A percentile compares a stretch with the other conserved stretches of the same genome.
These are phyloP conservation scores for Camelina sativa DNA, from an alignment of 345 rosid genomes.

Conservation along the genomic window DNA sequence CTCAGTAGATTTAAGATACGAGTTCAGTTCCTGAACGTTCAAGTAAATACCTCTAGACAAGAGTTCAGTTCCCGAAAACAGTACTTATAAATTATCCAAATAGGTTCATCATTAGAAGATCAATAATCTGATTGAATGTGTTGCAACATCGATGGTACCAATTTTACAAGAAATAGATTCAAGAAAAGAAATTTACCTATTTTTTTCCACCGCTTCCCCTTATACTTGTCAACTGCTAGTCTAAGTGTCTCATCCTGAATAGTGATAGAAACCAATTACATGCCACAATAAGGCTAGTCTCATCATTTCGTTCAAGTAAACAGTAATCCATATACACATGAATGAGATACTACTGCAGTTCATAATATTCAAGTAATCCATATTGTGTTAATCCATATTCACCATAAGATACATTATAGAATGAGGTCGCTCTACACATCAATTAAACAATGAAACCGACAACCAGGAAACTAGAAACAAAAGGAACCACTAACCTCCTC, in stretches of 20 bases:
- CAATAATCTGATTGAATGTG: neutral
- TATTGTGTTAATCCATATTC: neutral
- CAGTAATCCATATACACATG: neutral
- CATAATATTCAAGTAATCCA: neutral
- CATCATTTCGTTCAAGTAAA: neutral
- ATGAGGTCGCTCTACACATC: neutral
- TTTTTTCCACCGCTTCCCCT: constrained; percentile 92
- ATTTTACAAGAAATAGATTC: neutral
- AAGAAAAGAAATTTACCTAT: constrained; percentile 58
- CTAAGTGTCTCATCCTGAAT: constrained; percentile 84
- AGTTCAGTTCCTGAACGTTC: neutral
- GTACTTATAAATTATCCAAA: constrained; percentile 1
- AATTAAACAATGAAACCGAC: neutral
- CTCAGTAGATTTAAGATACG: neutral
- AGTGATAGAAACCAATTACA: constrained; percentile 21
- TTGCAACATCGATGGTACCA: neutral
- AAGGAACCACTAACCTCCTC: constrained; percentile 64
- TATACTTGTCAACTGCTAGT: constrained; percentile 70
- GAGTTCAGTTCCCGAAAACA: neutral
- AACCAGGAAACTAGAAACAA: neutral
- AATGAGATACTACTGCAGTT: no score
- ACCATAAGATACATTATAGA: neutral
- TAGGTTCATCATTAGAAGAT: constrained; percentile 11
- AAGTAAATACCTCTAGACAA: neutral
- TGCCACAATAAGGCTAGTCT: constrained; percentile 4